Base-by-base conservation (phyloP, 257 asterid genomes). In the Ocimum tenuiflorum region DNA sequence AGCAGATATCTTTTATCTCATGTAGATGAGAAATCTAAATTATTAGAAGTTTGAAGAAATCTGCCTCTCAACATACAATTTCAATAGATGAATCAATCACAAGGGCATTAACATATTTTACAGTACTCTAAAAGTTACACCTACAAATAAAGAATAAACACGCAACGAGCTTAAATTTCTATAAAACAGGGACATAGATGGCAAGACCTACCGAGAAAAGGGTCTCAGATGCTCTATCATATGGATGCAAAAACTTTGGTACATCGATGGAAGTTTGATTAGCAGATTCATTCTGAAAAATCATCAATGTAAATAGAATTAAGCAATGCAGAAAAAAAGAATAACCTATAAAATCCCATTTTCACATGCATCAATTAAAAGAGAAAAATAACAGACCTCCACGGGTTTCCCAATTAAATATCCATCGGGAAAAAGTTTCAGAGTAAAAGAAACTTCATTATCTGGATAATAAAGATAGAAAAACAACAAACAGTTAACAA, bases 181-280 rank as follows among this genome's bases (percentile, higher is more conserved):
- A 42, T 24, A 14, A 49, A 67, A 31, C 17, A 49, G 57, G 74
- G 19, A 58, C 48, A 33, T 9, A 39, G 54, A 35, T 17, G 13
- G 57, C 33, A 71, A 53, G 57, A 83, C 94, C 73, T 68, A 92
- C 99, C 66, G 94, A 88, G 71, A 92, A 92, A 46, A 92, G 88
- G 72, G 88, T 68, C 81, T 90, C 99, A 0, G 99, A 87, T 67
- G 95, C 81, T 80, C 97, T 82, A 62, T 90, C 96, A 69, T 87
- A 92, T 41, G 97, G 95, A 70, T 84, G 99, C 73, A 92, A 74
- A 27, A 78, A 70, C 78, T 88, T 89, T 17, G 95, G 95, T 62
- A 79, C 75, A 42, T 86, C 83, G 19, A 67, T 68, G 33, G 86
- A 68, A 20, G 77, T 54, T 73, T 75, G 91, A 53, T 71, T 74